Evolutionary conservation across 768 basidiomycete species (phyloP), one percentile per base, ranked within the genome.

Genomic region (Nevesoporus exiguus): DNA sequence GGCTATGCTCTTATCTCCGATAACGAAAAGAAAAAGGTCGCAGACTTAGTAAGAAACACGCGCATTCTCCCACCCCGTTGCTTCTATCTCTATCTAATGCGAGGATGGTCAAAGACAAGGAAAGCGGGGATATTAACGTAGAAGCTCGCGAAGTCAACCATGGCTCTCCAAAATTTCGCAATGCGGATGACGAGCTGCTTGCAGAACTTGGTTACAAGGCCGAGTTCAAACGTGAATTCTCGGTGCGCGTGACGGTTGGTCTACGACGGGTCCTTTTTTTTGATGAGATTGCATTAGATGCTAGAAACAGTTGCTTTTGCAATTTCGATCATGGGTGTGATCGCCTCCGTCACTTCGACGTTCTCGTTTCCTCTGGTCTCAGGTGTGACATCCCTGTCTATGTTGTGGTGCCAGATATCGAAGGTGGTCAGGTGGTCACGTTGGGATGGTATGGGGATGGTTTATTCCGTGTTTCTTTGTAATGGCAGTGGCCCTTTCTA

Each of bases 361-460:
- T 70, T 84, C 36, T 79, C 77, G 1, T 89, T 89, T 67, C 80
- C 80, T 0, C 75, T 89, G 7, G 68, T 78, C 5, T 80, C 81
- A 52, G 83, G 84, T 83, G 51, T n/a, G 76, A 5, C 37, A 25
- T 62, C 15, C 13, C 29, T 43, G 25, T 36, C 21, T 29, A 51
- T 24, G 25, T 25, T 34, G 19, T 31, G 21, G n/a, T 41, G 11
- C 17, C 3, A 44, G 31, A 49, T 50, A 37, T 19, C 30, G 47
- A 50, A 25, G 42, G 29, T 1, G 7, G 11, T 1, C 47, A 83
- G 87, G 87, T 50, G 87, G 87, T 3, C 86, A 89, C 68, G 85
- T 86, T 22, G 87, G 87, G 15, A 82, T 89, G 78, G 79, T 88
- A 19, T 88, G 83, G 73, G 87, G 86, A 34, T 89, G 86, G 87